Conservation (phyloP, 352 stramenopile species). For the Phytophthora agathidicida region DNA sequence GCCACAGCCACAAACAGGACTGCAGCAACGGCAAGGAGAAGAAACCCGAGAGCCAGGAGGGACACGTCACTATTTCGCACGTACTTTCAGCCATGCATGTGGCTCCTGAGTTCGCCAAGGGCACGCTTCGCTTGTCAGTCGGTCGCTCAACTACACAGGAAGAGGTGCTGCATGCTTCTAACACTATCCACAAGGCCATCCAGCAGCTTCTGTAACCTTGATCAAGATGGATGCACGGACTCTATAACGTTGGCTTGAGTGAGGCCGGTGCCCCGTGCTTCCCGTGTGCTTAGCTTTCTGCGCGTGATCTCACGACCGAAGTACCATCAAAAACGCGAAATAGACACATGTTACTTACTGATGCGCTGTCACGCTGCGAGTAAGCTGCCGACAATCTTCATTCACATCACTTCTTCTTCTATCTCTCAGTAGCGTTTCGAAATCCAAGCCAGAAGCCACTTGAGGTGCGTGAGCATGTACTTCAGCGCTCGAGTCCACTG, state of each 20-base stretch:
- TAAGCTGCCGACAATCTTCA: constrained; percentile 27
- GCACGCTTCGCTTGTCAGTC: constrained; percentile 95
- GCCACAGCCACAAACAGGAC: constrained; percentile 82
- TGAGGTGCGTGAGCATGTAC: constrained; percentile 92
- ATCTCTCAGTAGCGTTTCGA: constrained; percentile 77
- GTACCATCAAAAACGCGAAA: constrained; percentile 22
- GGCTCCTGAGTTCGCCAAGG: constrained; percentile 83
- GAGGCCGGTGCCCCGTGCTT: neutral
- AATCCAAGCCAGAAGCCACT: constrained; percentile 94
- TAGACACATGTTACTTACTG: constrained; percentile 36
- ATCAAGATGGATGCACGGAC: neutral
- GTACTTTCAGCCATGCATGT: constrained; percentile 95
- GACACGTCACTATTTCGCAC: constrained; percentile 77
- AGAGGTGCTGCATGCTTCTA: constrained; percentile 88
- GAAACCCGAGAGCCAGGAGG: constrained; percentile 21
- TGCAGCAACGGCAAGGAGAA: constrained; percentile 22
- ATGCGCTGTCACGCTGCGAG: constrained; percentile 6
- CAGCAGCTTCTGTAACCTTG: constrained; percentile 35
- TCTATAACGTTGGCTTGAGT: constrained; percentile 21
- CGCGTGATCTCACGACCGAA: constrained; percentile 12
- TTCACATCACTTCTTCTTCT: constrained; percentile 16
- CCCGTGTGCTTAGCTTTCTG: constrained; percentile 1
- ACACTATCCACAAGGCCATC: constrained; percentile 76
- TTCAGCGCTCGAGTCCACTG: constrained; percentile 93
- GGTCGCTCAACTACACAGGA: constrained; percentile 89